Evolutionary conservation across 352 stramenopile genomes (phyloP), one percentile per base, ranked within the genome.

Genomic region (Elongisporangium undulatum): DNA sequence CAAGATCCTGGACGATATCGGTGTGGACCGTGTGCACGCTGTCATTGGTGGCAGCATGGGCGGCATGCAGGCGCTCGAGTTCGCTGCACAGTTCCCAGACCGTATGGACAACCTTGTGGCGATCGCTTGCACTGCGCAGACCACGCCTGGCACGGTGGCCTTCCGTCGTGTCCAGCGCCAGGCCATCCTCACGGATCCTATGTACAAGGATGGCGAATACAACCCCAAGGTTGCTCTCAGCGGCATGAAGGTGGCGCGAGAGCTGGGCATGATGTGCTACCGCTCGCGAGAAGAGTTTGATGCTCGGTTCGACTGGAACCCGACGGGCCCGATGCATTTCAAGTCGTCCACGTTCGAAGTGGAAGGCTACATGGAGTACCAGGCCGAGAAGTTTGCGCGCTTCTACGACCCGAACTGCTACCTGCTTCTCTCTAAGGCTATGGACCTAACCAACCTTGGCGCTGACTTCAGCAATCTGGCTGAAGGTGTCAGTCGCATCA

Each of bases 341-440:
- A 86, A 82, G 61, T 71, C 73, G n/a, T 59, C 77, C 15, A 95
- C 84, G 13, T 96, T 96, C 51, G 88, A 96, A 26, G 85, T 96
- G 0, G 88, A 96, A 69, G 87, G 73, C 55, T 96, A 96, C 78
- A 92, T 96, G 85, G 79, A 92, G 59, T 93, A 96, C 71, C 84
- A 96, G 62, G 87, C 80, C 34, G 80, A 67, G 61, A 95, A 95
- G 63, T 96, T 96, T 56, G 85, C 86, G 23, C 82, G 83, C 9
- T 59, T 84, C 20, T 95, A 85, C 58, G 88, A 96, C 58, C 82
- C 87, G 2, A 96, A 96, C 69, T 95, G 87, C 72, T 96, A 96
- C 66, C 54, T 96, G 55, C 62, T 95, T 62, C 69, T 96, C 16
- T 96, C 87, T 29, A 93, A 96, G 64, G 82, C 82, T 19, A 95